A percentile compares a stretch with the other conserved stretches of the same genome.
phyloP scores from a whole-genome alignment of 768 basidiomycete genomes.

The Pisolithus orientalis region DNA sequence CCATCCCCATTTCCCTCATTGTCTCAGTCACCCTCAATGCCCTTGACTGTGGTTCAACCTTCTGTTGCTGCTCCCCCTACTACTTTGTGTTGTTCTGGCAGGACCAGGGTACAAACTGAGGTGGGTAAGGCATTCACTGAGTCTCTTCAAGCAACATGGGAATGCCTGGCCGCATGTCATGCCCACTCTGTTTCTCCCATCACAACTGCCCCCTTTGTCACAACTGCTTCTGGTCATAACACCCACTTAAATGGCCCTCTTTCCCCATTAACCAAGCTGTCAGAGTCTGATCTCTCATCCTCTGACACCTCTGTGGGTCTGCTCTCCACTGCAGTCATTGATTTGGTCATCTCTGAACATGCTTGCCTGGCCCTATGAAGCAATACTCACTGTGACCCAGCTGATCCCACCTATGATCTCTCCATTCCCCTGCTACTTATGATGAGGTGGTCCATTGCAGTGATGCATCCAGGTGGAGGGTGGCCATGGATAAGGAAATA shows the following conservation, averaged over 20 bases:
- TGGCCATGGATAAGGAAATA: neutral
- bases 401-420: neutral
- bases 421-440: no score
- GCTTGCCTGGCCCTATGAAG: neutral
- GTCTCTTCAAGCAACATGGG: neutral
- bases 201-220: neutral
- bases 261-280: neutral
- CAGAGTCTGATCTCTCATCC: neutral
- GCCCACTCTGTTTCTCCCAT: neutral
- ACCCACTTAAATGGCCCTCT: neutral
- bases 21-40: no score
- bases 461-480: neutral
- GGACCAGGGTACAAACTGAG: neutral
- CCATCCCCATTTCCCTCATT: neutral
- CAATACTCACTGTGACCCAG: neutral
- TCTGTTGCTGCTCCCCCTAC: neutral
- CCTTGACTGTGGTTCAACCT: no score
- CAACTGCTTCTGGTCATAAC: no score
- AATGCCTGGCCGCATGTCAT: neutral
- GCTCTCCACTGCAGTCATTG: conserved; percentile 1
- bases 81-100: neutral
- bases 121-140: neutral
- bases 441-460: neutral
- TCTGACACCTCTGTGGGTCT: neutral
- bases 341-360: conserved; percentile 2